Percentiles rank a stretch among this genome's conserved stretches.
These are phyloP conservation scores for Elaeis guineensis DNA, from an alignment of 176 grass and related monocot genomes.

Conservation along the genomic window DNA sequence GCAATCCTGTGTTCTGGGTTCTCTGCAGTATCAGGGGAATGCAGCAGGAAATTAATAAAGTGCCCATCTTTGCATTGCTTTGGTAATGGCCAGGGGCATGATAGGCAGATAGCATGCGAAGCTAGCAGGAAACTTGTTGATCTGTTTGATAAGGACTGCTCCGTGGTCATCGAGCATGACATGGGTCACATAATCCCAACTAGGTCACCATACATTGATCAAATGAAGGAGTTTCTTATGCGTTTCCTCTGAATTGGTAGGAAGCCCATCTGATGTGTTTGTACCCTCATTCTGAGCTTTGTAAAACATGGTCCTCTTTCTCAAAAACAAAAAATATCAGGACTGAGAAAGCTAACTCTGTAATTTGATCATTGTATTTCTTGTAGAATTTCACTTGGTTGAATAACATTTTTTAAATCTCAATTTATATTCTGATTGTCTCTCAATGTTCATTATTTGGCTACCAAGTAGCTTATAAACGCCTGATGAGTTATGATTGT, in stretches of 20 bases:
- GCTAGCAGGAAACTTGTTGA: slow-evolving; percentile 43
- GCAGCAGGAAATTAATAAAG: slow-evolving; percentile 30
- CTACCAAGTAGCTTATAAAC: no score
- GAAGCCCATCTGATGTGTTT: no score
- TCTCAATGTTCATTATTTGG: no score
- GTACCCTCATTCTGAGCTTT: no score
- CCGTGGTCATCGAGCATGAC: slow-evolving; percentile 57
- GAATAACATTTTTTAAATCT: no score
- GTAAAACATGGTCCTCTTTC: no score
- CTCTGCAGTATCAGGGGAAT: slow-evolving; percentile 17
- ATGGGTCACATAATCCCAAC: slow-evolving; percentile 96
- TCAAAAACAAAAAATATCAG: no score
- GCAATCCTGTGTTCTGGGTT: slow-evolving; percentile 81
- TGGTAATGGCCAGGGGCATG: slow-evolving; percentile 48
- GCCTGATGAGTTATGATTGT: no score
- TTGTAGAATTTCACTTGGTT: no score
- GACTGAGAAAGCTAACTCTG: no score
- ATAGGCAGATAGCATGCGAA: slow-evolving; percentile 60
- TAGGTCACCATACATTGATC: slow-evolving; percentile 44
- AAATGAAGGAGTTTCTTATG: slow-evolving; percentile 57
- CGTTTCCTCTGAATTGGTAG: slow-evolving; percentile 35
- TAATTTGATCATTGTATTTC: no score
- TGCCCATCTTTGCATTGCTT: slow-evolving; percentile 77
- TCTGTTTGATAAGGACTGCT: slow-evolving; percentile 38
- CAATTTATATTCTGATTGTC: no score